Base-by-base conservation (phyloP, 2,329 filamentous ascomycete species). In the Arthrobotrys sphaeroides region DNA sequence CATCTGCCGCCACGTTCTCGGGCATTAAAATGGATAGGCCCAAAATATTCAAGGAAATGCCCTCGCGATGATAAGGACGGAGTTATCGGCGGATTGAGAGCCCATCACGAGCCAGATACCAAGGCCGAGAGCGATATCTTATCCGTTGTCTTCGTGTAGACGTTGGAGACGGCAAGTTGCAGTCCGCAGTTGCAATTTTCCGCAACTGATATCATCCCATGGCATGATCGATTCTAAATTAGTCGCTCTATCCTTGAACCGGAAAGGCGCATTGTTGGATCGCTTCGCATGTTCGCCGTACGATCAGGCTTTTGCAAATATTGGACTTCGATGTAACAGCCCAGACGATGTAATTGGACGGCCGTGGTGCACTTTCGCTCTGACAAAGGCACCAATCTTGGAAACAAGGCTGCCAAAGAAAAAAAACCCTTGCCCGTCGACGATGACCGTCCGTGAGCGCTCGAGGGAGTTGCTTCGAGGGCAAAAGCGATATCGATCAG, bases 171-270 rank as follows among this genome's bases (percentile, higher is more conserved):
- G 45, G 45, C 43, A 47, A 2, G 7, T 20, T 24, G 20, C 5
- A 51, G 26, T 33, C 28, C 28, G 5, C 28, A 5, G 28, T 33
- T n/a, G n/a, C 47, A 26, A n/a, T n/a, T 2, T 40, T n/a, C n/a
- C n/a, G n/a, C n/a, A 40, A 51, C 28, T 53, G 47, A 53, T 31
- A 49, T 31, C 7, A 20, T 53, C 24, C 47, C 24, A 53, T 53
- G 47, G 16, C 26, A 53, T 33, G 47, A 20, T 18, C n/a, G n/a
- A n/a, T n/a, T n/a, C 47, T 20, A 18, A 53, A 33, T 53, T 16
- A 12, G 22, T 26, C 22, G 24, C 12, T 16, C 45, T 49, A 49
- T 49, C 18, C 45, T 49, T 31, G 16, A 55, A 20, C 22, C 33
- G 51, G 51, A 55, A 55, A 38, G 16, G 51, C 51, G 51, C 1